These are phyloP conservation scores for Lunasporangiospora selenospora DNA, from an alignment of 192 early-diverging fungal genomes.

Conservation along the genomic window DNA sequence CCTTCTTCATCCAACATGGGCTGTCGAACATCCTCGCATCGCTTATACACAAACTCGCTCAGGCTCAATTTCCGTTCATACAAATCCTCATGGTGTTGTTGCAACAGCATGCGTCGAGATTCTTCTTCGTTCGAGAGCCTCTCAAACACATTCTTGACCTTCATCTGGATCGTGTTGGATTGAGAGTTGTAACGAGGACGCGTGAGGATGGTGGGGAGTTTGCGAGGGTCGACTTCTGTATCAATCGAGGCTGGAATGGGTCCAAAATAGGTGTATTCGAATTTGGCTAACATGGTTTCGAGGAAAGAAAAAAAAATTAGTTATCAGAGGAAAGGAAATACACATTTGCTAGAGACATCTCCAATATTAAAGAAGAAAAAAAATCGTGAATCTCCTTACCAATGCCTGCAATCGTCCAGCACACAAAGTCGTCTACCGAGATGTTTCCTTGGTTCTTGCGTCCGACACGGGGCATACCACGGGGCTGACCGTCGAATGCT, in stretches of 20 bases:
- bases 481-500: slow-evolving; percentile 14
- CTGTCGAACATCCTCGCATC: slow-evolving; percentile 43
- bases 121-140: slow-evolving; percentile 27
- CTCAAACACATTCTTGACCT: slow-evolving; percentile 49
- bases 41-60: slow-evolving; percentile 44
- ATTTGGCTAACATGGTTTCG: slow-evolving; percentile 25
- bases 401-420: slow-evolving; percentile 88
- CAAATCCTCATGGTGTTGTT: slow-evolving; percentile 30
- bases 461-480: slow-evolving; percentile 18
- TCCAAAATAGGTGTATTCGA: slow-evolving; percentile 54
- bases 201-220: slow-evolving; percentile 30
- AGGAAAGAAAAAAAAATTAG: background rate
- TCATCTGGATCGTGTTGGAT: slow-evolving; percentile 43
- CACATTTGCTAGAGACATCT: too few species aligned
- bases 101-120: slow-evolving; percentile 11
- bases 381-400: slow-evolving; percentile 48
- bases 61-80: slow-evolving; percentile 38
- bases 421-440: slow-evolving; percentile 73
- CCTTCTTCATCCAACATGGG: slow-evolving; percentile 47
- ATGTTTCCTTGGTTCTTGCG: slow-evolving; percentile 26
- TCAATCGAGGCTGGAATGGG: slow-evolving; percentile 40
- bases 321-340: too few species aligned
- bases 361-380: background rate
- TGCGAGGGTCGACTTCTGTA: slow-evolving; percentile 34
- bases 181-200: slow-evolving; percentile 29